Conservation (phyloP, 768 basidiomycete genomes). For the Russula foetens region DNA sequence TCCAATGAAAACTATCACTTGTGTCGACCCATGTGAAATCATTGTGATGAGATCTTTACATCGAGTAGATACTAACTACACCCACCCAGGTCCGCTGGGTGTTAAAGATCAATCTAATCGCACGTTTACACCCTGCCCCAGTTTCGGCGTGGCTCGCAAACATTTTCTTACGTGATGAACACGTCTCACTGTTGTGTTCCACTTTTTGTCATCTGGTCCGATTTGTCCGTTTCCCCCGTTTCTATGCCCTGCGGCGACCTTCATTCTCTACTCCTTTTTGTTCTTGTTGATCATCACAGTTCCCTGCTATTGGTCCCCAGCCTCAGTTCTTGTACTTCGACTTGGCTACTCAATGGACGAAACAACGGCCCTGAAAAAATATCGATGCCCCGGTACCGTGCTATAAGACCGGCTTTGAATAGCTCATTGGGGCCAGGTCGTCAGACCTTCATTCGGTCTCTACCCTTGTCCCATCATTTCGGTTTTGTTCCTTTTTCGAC, state of each 20-base stretch:
- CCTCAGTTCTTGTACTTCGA: not conserved
- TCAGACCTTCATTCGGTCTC: not conserved
- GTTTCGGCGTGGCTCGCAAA: not conserved
- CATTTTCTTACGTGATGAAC: not conserved
- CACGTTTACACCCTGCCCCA: not conserved
- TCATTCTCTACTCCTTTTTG: too few relatives aligned
- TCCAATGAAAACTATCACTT: not conserved
- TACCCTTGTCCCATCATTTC: conserved; percentile 16
- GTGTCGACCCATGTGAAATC: not conserved
- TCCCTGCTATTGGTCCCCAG: not conserved
- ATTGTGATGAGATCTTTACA: not conserved
- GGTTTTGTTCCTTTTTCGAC: conserved; percentile 8
- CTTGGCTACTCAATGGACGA: not conserved
- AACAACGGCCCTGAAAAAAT: not conserved
- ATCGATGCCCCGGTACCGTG: too few relatives aligned
- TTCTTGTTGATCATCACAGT: not conserved
- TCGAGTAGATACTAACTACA: not conserved
- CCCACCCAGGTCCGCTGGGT: too few relatives aligned
- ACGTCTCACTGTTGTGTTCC: too few relatives aligned
- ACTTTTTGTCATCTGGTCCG: too few relatives aligned
- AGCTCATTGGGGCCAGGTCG: not conserved
- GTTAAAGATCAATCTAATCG: too few relatives aligned
- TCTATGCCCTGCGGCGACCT: too few relatives aligned
- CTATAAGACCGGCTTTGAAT: not conserved
- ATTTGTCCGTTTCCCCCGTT: too few relatives aligned